Evolutionary conservation across 192 early-diverging fungal genomes (phyloP), one percentile per base, ranked within the genome.

Genomic region (Mycoemilia scoparia): DNA sequence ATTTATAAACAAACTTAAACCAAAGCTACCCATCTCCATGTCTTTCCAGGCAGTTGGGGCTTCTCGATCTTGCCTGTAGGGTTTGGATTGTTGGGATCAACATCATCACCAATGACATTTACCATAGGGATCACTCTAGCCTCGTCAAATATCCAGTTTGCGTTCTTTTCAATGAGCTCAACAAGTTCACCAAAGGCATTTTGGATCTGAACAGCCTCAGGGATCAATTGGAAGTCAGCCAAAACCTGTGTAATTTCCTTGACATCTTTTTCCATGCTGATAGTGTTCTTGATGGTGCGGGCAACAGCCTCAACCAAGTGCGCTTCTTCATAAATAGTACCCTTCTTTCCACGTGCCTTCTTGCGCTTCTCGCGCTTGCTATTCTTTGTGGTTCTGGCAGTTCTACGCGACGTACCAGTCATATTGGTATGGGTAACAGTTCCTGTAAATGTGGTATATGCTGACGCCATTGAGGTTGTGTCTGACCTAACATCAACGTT

Each of bases 401-500:
- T 77, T 52, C 78, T 73, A 12, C 67, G 60, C n/a, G 69, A 69
- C 4, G 69, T 71, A n/a, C n/a, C n/a, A n/a, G n/a, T n/a, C n/a
- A n/a, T n/a, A n/a, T n/a, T n/a, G 1, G 71, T 49, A 15, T 72
- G 60, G 13, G 73, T 67, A 21, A 70, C 65, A 6, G 74, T 69
- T 5, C 46, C 61, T 5, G 84, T 84, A 37, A 78, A 79, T 7
- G 76, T 71, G 29, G 79, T 91, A 41, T 82, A 79, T 31, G 74
- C 70, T 43, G 82, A 89, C 14, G 76, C 77, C 84, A 92, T 87
- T 4, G 85, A 88, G 3, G 82, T 80, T 4, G 92, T 91, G 47
- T 97, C 92, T 0, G 89, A 90, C 64, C 89, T 76, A 63, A 89
- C 74, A 47, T 97, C 92, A 8, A 92, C 66, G 47, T 85, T 77